Conservation (phyloP, 441 rosid genomes). For the Erysimum cheiri region DNA sequence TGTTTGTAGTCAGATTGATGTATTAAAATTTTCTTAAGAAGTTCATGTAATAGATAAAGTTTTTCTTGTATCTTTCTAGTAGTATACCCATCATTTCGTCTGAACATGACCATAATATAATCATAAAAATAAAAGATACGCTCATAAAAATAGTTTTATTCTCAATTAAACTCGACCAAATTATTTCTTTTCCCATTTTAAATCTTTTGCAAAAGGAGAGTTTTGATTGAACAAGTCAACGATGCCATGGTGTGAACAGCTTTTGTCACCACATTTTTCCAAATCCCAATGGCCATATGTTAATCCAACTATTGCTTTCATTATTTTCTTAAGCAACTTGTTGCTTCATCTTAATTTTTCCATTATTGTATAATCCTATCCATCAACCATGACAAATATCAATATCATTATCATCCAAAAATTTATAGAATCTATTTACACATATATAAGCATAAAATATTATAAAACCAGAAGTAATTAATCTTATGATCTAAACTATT, state of each 20-base stretch:
- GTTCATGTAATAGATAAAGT: neutral
- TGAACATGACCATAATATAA: neutral
- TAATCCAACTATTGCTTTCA: slow-evolving; percentile 26
- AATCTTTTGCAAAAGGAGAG: neutral
- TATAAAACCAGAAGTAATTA: neutral
- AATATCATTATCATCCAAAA: neutral
- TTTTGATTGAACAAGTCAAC: slow-evolving; percentile 15
- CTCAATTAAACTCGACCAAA: neutral
- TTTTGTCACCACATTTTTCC: slow-evolving; percentile 22
- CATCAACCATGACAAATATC: neutral
- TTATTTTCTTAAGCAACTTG: slow-evolving; percentile 62
- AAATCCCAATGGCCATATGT: neutral
- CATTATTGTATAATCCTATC: slow-evolving; percentile 30
- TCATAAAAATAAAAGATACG: neutral
- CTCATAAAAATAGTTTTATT: neutral
- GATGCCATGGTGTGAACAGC: slow-evolving; percentile 33
- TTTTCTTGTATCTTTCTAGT: neutral
- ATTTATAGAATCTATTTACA: neutral
- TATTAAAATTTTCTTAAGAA: too few species aligned
- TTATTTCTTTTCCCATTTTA: neutral
- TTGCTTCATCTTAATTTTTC: slow-evolving; percentile 49
- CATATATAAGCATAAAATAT: neutral
- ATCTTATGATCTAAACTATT: neutral
- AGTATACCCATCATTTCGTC: neutral
- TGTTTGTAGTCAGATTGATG: too few species aligned